phyloP scores from a whole-genome alignment of 345 rosid genomes.

The Salix udensis region DNA sequence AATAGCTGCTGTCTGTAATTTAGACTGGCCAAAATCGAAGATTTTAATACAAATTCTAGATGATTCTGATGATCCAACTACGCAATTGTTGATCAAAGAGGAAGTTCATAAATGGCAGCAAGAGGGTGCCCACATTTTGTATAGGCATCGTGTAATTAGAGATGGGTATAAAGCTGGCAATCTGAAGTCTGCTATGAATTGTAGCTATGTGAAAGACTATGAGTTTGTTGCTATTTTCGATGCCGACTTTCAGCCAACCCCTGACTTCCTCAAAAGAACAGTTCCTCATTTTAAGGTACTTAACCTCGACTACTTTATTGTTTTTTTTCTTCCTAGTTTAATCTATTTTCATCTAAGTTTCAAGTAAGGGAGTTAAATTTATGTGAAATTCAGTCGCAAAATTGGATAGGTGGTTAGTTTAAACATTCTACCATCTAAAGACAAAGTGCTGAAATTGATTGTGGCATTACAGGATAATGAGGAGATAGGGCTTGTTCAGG shows the following conservation, averaged over 20 bases:
- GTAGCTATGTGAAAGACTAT: conserved; percentile 81
- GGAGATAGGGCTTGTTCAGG: conserved; percentile 79
- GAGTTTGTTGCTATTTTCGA: conserved; percentile 93
- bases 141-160: conserved; percentile 76
- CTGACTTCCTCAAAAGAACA: conserved; percentile 76
- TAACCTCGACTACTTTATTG: not conserved
- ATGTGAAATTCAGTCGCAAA: not conserved
- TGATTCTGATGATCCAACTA: conserved; percentile 77
- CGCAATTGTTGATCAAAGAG: conserved; percentile 68
- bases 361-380: not conserved
- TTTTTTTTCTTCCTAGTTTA: not conserved
- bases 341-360: not conserved
- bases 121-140: conserved; percentile 73
- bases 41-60: conserved; percentile 78
- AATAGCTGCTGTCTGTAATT: conserved; percentile 77
- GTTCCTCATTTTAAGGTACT: conserved; percentile 88
- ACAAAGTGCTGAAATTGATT: not conserved
- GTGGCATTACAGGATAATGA: conserved; percentile 58
- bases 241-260: conserved; percentile 88
- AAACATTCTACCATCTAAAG: not conserved
- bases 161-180: conserved; percentile 97
- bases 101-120: conserved; percentile 90
- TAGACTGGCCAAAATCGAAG: conserved; percentile 91
- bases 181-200: conserved; percentile 93
- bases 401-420: not conserved